Evolutionary conservation across 2,329 filamentous ascomycete species (phyloP).

Genomic region (Fusarium sp.): DNA sequence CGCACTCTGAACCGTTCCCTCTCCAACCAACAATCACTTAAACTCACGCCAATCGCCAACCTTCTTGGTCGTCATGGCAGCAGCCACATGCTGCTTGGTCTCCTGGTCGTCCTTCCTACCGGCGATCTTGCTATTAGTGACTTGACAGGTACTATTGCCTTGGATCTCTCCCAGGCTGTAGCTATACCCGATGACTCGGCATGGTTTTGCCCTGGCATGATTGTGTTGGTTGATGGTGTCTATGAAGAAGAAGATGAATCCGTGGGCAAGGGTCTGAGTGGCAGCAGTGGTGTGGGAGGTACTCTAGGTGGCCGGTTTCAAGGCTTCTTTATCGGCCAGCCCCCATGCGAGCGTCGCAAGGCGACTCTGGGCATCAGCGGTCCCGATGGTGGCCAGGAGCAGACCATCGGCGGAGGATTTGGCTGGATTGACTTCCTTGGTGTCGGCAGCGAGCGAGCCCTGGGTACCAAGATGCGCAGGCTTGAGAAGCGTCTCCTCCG

Average conservation of each 20-base stretch:
- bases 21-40: constrained; percentile 77
- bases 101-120: constrained; percentile 82
- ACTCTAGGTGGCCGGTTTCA: constrained; percentile 93
- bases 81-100: constrained; percentile 86
- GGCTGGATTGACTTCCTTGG: constrained; percentile 98
- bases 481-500: constrained; percentile 76
- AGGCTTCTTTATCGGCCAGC: constrained; percentile 89
- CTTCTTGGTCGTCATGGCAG: constrained; percentile 82
- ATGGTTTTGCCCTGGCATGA: constrained; percentile 96
- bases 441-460: constrained; percentile 86
- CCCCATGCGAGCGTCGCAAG: constrained; percentile 86
- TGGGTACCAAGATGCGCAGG: constrained; percentile 83
- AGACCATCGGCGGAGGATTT: constrained; percentile 81
- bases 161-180: constrained; percentile 84
- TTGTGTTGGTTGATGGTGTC: constrained; percentile 92
- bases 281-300: constrained; percentile 84
- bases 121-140: constrained; percentile 87
- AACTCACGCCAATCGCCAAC: constrained; percentile 85
- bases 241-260: constrained; percentile 92
- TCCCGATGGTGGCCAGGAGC: constrained; percentile 66
- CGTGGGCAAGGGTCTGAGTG: constrained; percentile 75
- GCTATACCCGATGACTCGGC: constrained; percentile 86
- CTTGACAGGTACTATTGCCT: constrained; percentile 84
- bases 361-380: constrained; percentile 79
- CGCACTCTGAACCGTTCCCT: constrained; percentile 67